Conservation (phyloP, 306 rosid genomes). For the Dicorynia guianensis region DNA sequence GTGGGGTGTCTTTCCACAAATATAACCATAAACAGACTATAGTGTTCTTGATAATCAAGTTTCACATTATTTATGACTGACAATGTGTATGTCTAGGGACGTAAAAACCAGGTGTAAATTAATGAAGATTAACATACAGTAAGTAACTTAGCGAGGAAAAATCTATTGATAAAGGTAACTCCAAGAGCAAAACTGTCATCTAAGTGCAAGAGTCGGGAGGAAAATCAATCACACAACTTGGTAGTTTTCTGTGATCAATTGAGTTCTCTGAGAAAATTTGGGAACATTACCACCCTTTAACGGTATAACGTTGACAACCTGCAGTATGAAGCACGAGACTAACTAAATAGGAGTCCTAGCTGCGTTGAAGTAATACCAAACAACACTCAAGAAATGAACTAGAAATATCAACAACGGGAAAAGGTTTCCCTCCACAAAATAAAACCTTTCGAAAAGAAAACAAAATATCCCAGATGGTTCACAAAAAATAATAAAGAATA, state of each 20-base stretch:
- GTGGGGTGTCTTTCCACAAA: too few species aligned
- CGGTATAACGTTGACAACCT: conserved; percentile 76
- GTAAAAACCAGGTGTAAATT: conserved; percentile 21
- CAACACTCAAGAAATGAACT: not conserved
- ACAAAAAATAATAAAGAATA: too few species aligned
- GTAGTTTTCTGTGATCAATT: conserved; percentile 83
- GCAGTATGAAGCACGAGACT: conserved; percentile 8
- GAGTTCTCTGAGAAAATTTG: conserved; percentile 84
- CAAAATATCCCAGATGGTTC: too few species aligned
- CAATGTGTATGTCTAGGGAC: conserved; percentile 22
- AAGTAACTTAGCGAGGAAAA: conserved; percentile 21
- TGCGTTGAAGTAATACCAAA: conserved; percentile 4
- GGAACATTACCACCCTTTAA: conserved; percentile 82
- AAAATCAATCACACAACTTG: conserved; percentile 68
- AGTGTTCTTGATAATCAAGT: conserved; percentile 21
- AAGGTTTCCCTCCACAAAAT: too few species aligned
- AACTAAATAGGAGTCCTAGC: not conserved
- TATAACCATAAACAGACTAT: not conserved
- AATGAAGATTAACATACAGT: conserved; percentile 28
- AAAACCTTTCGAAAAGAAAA: too few species aligned
- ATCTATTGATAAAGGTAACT: conserved; percentile 14
- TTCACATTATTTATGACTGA: conserved; percentile 11
- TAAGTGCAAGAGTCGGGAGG: conserved; percentile 29
- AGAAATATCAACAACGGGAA: not conserved
- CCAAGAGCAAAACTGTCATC: conserved; percentile 31